A percentile compares a stretch with the other conserved stretches of the same genome.
These are phyloP conservation scores for Leucogyrophana mollusca DNA, from an alignment of 768 basidiomycete genomes.

Conservation along the genomic window DNA sequence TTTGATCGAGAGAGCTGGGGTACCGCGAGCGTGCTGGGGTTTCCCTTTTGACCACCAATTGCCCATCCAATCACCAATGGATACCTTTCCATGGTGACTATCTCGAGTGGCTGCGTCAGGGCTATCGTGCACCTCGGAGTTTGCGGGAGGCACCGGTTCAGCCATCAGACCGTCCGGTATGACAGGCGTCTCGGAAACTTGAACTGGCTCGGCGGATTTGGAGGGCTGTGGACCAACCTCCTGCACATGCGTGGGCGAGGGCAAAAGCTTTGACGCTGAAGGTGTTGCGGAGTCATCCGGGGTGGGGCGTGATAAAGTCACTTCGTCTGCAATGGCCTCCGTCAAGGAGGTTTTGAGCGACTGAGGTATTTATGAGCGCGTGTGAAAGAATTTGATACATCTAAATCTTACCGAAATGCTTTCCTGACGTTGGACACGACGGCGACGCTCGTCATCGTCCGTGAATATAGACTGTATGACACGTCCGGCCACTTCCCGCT, in stretches of 20 bases:
- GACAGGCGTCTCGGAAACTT: too few species aligned
- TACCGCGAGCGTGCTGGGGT: constrained; percentile 23
- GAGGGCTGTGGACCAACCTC: background rate
- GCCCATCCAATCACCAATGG: constrained; percentile 74
- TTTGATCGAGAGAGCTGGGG: constrained; percentile 18
- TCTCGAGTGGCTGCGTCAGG: constrained; percentile 8
- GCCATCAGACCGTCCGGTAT: constrained; percentile 2
- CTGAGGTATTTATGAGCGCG: constrained; percentile 21
- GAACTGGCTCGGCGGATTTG: background rate
- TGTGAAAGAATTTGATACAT: background rate
- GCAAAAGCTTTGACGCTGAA: constrained; percentile 9
- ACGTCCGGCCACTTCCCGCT: constrained; percentile 65
- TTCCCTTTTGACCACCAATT: constrained; percentile 66
- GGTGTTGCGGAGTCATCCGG: constrained; percentile 20
- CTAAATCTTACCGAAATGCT: constrained; percentile 52
- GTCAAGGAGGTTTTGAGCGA: constrained; percentile 46
- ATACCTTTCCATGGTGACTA: constrained; percentile 18
- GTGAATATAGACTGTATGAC: constrained; percentile 67
- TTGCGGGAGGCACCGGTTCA: background rate
- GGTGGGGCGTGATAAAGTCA: constrained; percentile 29
- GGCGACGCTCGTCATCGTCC: constrained; percentile 41
- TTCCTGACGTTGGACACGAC: constrained; percentile 52
- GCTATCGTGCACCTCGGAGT: too few species aligned
- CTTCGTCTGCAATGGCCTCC: constrained; percentile 51
- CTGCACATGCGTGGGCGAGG: background rate